These are phyloP conservation scores for Yarrowia sp. DNA, from an alignment of 805 yeast species.

Conservation along the genomic window DNA sequence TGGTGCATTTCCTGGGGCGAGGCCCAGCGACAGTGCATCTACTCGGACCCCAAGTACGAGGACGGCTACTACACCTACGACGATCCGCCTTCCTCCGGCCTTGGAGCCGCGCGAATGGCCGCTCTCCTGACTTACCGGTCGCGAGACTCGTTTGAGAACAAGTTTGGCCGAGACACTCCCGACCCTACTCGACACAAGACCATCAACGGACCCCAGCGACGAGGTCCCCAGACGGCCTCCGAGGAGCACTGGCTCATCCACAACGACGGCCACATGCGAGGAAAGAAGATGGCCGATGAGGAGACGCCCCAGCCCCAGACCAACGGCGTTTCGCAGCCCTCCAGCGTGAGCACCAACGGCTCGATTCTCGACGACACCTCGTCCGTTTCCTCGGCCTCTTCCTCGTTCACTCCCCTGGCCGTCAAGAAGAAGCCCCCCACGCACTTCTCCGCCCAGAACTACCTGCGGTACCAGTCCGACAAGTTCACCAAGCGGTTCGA, in stretches of 20 bases:
- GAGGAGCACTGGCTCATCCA: slow-evolving; percentile 83
- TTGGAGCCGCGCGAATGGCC: slow-evolving; percentile 97
- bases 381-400: slow-evolving; percentile 28
- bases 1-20: slow-evolving; percentile 99
- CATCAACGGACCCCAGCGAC: slow-evolving; percentile 29
- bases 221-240: slow-evolving; percentile 44
- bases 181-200: slow-evolving; percentile 45
- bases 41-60: slow-evolving; percentile 87
- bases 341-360: slow-evolving; percentile 12
- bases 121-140: slow-evolving; percentile 91
- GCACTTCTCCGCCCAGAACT: slow-evolving; percentile 92
- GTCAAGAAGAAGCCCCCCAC: slow-evolving; percentile 44
- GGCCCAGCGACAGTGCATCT: slow-evolving; percentile 94
- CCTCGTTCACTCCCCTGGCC: slow-evolving; percentile 8
- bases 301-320: background rate
- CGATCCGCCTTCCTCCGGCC: slow-evolving; percentile 82
- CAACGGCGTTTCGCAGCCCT: background rate
- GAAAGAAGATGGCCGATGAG: slow-evolving; percentile 32
- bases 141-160: slow-evolving; percentile 82
- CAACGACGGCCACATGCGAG: slow-evolving; percentile 69
- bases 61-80: slow-evolving; percentile 81
- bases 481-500: slow-evolving; percentile 89
- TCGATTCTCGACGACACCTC: slow-evolving; percentile 23
- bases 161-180: slow-evolving; percentile 84
- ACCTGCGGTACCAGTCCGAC: slow-evolving; percentile 88